Conservation (phyloP, 345 rosid genomes). For the Citrus australasica region DNA sequence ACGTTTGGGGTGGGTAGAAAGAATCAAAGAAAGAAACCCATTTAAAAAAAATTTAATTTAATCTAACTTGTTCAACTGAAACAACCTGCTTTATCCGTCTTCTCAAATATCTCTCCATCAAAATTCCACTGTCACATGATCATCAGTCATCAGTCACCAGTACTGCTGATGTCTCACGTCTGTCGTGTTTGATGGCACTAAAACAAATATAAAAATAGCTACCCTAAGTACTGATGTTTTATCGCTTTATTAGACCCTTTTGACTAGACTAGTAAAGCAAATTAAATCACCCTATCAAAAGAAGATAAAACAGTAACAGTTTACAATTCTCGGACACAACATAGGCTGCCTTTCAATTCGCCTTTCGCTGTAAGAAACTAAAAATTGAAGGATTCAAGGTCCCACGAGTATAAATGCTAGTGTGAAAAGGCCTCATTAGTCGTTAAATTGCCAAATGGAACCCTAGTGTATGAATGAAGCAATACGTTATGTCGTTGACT, state of each 20-base stretch:
- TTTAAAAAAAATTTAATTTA: slow-evolving; percentile 27
- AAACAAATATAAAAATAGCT: not conserved
- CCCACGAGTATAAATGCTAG: not conserved
- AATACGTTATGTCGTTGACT: not conserved
- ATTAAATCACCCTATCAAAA: slow-evolving; percentile 31
- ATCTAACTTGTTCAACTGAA: slow-evolving; percentile 28
- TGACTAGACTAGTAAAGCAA: slow-evolving; percentile 33
- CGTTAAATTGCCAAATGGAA: not conserved
- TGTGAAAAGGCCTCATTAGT: not conserved
- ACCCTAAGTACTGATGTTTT: not conserved
- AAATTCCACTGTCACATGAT: slow-evolving; percentile 3
- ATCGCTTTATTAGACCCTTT: slow-evolving; percentile 8
- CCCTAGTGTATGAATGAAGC: not conserved
- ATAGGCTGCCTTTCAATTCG: slow-evolving; percentile 13
- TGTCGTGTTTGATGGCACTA: not conserved
- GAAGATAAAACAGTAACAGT: slow-evolving; percentile 32
- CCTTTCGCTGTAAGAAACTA: not conserved
- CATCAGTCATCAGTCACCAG: slow-evolving; percentile 36
- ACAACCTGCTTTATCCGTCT: slow-evolving; percentile 25
- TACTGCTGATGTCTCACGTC: not conserved
- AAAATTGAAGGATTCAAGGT: not conserved
- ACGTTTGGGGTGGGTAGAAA: slow-evolving; percentile 37
- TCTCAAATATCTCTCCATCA: slow-evolving; percentile 12
- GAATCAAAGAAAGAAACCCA: not conserved
- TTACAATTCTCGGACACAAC: slow-evolving; percentile 16